Conservation (phyloP, 192 early-diverging fungal genomes). For the Coemansia sp. region DNA sequence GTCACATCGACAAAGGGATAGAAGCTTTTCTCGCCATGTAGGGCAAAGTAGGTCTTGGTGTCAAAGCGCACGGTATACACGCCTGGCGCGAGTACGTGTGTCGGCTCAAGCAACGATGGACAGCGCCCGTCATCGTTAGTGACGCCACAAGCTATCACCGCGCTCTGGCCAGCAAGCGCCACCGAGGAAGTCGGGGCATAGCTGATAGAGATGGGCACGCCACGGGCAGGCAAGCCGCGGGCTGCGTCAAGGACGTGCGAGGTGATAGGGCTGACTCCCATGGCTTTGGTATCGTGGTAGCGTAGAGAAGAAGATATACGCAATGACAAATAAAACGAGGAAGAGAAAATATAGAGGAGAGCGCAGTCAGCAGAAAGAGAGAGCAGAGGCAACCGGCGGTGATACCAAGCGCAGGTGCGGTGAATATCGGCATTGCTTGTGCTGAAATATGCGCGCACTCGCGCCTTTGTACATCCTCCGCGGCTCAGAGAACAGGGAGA, state of each 20-base stretch:
- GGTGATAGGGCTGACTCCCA: slow-evolving; percentile 74
- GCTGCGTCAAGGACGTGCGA: slow-evolving; percentile 91
- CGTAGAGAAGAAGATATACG: background rate
- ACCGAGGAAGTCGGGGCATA: slow-evolving; percentile 40
- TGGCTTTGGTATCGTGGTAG: background rate
- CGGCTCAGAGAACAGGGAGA: too few species aligned
- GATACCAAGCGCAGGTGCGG: slow-evolving; percentile 3
- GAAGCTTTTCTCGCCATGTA: slow-evolving; percentile 65
- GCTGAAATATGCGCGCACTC: background rate
- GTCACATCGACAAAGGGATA: slow-evolving; percentile 74
- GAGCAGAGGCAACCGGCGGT: too few species aligned
- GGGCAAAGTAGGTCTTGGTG: slow-evolving; percentile 72
- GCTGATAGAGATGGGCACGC: slow-evolving; percentile 72
- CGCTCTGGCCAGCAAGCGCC: slow-evolving; percentile 39
- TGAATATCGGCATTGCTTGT: background rate
- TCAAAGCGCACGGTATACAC: slow-evolving; percentile 82
- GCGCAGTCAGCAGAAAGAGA: too few species aligned
- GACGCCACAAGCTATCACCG: slow-evolving; percentile 42
- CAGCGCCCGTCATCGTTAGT: slow-evolving; percentile 84
- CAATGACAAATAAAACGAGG: too few species aligned
- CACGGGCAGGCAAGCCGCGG: slow-evolving; percentile 70
- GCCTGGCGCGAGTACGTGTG: slow-evolving; percentile 63
- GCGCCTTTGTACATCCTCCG: background rate
- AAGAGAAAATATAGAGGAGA: too few species aligned
- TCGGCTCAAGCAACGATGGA: slow-evolving; percentile 61